Percentiles rank a stretch among this genome's conserved stretches.
Conservation (phyloP, 441 rosid genomes). For the Erysimum cheiri region DNA sequence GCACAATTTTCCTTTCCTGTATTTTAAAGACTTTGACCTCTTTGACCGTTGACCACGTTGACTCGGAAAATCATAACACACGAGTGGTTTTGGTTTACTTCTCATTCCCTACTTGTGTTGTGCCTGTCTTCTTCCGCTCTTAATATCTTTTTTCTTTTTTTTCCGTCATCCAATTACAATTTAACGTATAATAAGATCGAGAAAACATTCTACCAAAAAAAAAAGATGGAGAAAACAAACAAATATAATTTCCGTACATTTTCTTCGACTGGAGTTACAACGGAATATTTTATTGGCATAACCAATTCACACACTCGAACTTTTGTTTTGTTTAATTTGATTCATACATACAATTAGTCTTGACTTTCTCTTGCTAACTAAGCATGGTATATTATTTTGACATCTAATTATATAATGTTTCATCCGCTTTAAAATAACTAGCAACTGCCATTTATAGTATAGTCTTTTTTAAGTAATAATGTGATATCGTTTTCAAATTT, state of each 20-base stretch:
- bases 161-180: background rate
- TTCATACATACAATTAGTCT: background rate
- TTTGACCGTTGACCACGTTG: constrained; percentile 43
- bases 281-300: background rate
- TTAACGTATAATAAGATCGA: constrained; percentile 1
- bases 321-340: background rate
- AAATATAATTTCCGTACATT: constrained; percentile 16
- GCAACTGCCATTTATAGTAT: background rate
- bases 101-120: background rate
- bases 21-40: constrained; percentile 40
- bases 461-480: background rate
- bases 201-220: too few relatives aligned
- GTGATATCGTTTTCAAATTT: background rate
- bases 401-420: background rate
- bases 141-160: background rate
- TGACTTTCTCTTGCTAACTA: constrained; percentile 12
- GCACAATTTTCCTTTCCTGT: constrained; percentile 36
- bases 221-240: background rate
- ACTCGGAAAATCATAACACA: constrained; percentile 27
- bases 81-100: constrained; percentile 38
- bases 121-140: constrained; percentile 22
- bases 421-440: background rate
- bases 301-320: constrained; percentile 1
- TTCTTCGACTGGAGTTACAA: background rate
- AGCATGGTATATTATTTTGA: background rate